Evolutionary conservation across 441 rosid genomes (phyloP).

Genomic region (Pelargonium fulgidum): DNA sequence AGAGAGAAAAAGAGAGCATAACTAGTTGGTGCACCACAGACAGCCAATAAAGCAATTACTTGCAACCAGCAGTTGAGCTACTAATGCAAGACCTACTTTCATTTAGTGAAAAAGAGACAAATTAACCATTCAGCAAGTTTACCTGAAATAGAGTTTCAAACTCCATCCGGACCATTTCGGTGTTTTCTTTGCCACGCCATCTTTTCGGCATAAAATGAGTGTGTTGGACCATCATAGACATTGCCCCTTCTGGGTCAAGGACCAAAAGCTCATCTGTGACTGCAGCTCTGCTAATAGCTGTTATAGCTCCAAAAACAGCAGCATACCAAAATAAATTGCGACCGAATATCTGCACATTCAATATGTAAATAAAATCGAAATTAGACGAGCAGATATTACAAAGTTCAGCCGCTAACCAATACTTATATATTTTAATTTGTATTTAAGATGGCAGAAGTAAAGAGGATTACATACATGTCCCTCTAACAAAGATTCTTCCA

Average conservation of each 20-base stretch:
- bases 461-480: slow-evolving; percentile 90
- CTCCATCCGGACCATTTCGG: slow-evolving; percentile 66
- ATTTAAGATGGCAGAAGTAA: background rate
- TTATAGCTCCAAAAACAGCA: slow-evolving; percentile 94
- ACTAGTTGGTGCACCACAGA: no score
- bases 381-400: background rate
- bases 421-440: slow-evolving; percentile 5
- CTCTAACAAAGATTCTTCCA: slow-evolving; percentile 95
- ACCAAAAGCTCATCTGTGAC: slow-evolving; percentile 74
- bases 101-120: background rate
- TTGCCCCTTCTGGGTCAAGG: slow-evolving; percentile 83
- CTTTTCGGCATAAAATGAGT: slow-evolving; percentile 96
- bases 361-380: background rate
- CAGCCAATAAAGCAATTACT: no score
- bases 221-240: slow-evolving; percentile 81
- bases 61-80: background rate
- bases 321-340: slow-evolving; percentile 98
- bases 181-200: slow-evolving; percentile 89
- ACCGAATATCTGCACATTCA: slow-evolving; percentile 71
- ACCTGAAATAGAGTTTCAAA: slow-evolving; percentile 97
- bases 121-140: slow-evolving; percentile 11
- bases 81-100: slow-evolving; percentile 1
- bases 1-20: no score
- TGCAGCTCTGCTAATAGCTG: slow-evolving; percentile 94
- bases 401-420: background rate